Conservation (phyloP, 306 rosid genomes). For the Corylus americana region DNA sequence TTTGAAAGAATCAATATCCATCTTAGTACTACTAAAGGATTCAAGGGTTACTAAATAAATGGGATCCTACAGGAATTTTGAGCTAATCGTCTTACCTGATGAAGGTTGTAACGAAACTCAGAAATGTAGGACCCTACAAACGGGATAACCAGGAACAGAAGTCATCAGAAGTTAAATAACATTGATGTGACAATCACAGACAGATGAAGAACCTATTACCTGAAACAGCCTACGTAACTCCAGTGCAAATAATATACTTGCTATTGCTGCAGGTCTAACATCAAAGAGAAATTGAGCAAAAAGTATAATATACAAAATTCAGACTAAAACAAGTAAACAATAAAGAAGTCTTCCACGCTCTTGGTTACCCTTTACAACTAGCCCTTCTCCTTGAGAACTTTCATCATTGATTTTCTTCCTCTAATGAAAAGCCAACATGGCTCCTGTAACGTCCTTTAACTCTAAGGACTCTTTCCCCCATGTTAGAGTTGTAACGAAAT, state of each 20-base stretch:
- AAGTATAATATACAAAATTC: too few relatives aligned
- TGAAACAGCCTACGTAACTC: constrained; percentile 47
- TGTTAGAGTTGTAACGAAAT: too few relatives aligned
- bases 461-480: too few relatives aligned
- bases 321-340: neutral
- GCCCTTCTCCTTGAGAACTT: too few relatives aligned
- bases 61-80: too few relatives aligned
- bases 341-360: neutral
- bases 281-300: constrained; percentile 16
- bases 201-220: constrained; percentile 47
- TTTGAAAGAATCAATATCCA: too few relatives aligned
- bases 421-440: too few relatives aligned
- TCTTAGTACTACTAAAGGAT: too few relatives aligned
- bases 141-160: constrained; percentile 32
- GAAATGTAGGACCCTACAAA: constrained; percentile 59
- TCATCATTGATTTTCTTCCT: too few relatives aligned
- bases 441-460: too few relatives aligned
- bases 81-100: constrained; percentile 56
- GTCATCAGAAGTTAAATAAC: constrained; percentile 31
- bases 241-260: constrained; percentile 64
- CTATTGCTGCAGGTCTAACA: constrained; percentile 63
- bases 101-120: constrained; percentile 32
- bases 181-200: constrained; percentile 2
- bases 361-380: too few relatives aligned
- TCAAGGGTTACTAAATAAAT: too few relatives aligned